Evolutionary conservation across 1,284 basidiomycete species (phyloP).

Genomic region (Rhodotorula sp.): DNA sequence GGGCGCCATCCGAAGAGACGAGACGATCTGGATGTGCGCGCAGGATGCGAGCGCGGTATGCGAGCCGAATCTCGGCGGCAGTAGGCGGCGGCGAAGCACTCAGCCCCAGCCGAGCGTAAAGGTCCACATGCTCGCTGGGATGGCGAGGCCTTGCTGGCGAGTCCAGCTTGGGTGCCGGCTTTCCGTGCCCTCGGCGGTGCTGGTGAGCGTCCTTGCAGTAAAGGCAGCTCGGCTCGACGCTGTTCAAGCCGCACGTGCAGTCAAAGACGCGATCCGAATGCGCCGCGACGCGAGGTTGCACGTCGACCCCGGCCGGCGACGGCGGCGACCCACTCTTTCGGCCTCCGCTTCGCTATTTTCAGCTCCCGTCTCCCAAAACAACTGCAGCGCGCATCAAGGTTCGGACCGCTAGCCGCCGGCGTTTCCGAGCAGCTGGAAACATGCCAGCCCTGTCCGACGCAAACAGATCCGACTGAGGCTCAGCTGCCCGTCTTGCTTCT

Average conservation of each 20-base stretch:
- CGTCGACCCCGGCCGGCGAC: background rate
- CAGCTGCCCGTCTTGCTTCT: too few relatives aligned
- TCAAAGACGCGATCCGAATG: too few relatives aligned
- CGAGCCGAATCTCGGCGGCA: slow-evolving; percentile 14
- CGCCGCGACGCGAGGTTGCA: background rate
- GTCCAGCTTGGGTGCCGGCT: too few relatives aligned
- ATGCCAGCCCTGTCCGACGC: too few relatives aligned
- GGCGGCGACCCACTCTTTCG: background rate
- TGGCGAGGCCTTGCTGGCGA: background rate
- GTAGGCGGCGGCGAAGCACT: background rate
- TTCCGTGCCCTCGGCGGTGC: background rate
- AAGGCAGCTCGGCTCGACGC: background rate
- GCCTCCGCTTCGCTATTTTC: background rate
- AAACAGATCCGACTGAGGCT: too few relatives aligned
- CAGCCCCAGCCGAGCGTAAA: slow-evolving; percentile 22
- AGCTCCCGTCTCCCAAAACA: background rate
- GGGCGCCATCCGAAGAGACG: background rate
- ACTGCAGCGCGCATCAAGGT: too few relatives aligned
- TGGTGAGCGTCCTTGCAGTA: background rate
- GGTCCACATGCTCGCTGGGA: slow-evolving; percentile 17
- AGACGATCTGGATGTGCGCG: slow-evolving; percentile 28
- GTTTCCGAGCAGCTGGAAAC: too few relatives aligned
- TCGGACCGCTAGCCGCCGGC: too few relatives aligned
- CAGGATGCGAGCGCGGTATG: slow-evolving; percentile 20
- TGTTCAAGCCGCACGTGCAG: background rate